Evolutionary conservation across 345 rosid genomes (phyloP), one percentile per base, ranked within the genome.

Genomic region (Corchorus capsularis): DNA sequence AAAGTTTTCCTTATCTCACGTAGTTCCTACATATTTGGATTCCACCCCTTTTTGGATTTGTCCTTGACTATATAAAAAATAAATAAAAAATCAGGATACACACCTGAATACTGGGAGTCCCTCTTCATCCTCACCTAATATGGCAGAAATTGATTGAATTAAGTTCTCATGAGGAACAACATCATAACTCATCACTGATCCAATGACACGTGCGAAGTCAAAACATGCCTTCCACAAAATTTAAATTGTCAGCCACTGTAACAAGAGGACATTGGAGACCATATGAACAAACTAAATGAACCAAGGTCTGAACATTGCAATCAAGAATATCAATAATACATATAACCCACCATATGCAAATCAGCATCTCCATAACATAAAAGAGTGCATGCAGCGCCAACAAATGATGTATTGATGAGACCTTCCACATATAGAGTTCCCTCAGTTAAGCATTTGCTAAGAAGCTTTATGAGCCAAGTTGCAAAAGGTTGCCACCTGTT

Each of bases 391-490:
- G 87, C 88, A 66, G 91, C 90, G 61, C 84, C 85, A 72, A 92
- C 85, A 85, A 84, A 85, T 71, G 96, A 83, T 67, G 87, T 77
- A 78, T 81, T 88, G 79, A 92, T 70, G 70, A 93, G 91, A 61
- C 97, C 99, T 81, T 90, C 97, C 68, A 93, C 96, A 55, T 87
- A 88, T 67, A 95, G 86, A 60, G 95, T 92, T 82, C 98, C 99
- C 82, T 95, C 97, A 34, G 96, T 87, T 72, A 93, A 73, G 89
- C 97, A 96, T 86, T 87, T 93, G 78, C 83, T 89, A 80, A 96
- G 85, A 85, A 96, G 87, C 82, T 87, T 93, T 75, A 96, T 78
- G 27, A 85, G 83, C 94, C 97, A 89, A 55, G 92, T 85, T 15
- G 94, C 91, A 84, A 93, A 89, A 74, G 90, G 88, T 74, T 83